A percentile compares a stretch with the other conserved stretches of the same genome.
Evolutionary conservation across 495 filamentous ascomycete genomes (phyloP).

Genomic region (Schizothecium vesticola): DNA sequence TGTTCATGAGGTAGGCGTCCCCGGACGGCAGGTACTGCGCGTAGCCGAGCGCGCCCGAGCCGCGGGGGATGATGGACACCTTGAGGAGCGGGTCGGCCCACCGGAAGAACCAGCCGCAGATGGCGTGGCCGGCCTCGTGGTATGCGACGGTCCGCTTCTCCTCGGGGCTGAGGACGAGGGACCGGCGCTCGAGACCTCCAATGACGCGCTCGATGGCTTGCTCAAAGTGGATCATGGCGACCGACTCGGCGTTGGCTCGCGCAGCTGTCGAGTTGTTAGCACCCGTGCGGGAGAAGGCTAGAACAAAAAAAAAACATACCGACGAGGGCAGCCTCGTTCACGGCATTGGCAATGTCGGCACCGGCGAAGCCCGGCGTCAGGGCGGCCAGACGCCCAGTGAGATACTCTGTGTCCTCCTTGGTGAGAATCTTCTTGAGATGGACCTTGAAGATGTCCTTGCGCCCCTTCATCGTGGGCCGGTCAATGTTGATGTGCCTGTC

Average conservation of each 20-base stretch:
- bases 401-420: conserved; percentile 76
- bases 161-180: conserved; percentile 80
- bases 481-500: conserved; percentile 94
- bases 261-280: conserved; percentile 60
- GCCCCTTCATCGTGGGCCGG: conserved; percentile 89
- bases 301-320: conserved; percentile 56
- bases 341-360: conserved; percentile 96
- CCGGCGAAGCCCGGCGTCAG: conserved; percentile 94
- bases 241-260: conserved; percentile 65
- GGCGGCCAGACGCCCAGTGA: conserved; percentile 81
- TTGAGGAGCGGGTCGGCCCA: conserved; percentile 96
- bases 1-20: conserved; percentile 91
- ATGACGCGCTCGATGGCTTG: conserved; percentile 96
- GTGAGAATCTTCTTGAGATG: conserved; percentile 91
- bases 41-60: conserved; percentile 88
- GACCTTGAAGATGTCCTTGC: conserved; percentile 92
- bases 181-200: conserved; percentile 93
- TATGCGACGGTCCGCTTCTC: conserved; percentile 96
- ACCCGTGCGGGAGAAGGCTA: conserved; percentile 2
- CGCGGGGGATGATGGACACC: conserved; percentile 96
- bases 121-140: conserved; percentile 96
- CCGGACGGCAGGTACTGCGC: conserved; percentile 90
- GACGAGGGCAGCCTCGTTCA: conserved; percentile 94
- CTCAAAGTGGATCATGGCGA: conserved; percentile 88
- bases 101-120: conserved; percentile 97